Base-by-base conservation (phyloP, 257 asterid species). In the Thymus mandschuricus region DNA sequence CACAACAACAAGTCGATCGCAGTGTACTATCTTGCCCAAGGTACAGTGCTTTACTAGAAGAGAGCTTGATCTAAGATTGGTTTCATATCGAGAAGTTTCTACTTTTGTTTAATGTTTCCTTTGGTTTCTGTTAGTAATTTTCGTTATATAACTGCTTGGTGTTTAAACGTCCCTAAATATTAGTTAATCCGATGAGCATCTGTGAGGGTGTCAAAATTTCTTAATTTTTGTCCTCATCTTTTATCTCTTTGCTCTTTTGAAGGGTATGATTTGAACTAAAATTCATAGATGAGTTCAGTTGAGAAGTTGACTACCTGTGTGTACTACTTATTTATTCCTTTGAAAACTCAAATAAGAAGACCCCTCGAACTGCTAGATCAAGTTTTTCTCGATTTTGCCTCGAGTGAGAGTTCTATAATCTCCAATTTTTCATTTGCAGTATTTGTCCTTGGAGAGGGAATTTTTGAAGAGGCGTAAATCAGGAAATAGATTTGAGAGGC, bases 21-120 rank as follows among this genome's bases (percentile, higher is more conserved):
- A 95, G 44, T 95, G 98, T 79, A 77, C 83, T 45, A 89, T 89
- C 64, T 74, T 92, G 62, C 96, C 97, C 62, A 95, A 95, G 97
- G 98, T 91, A 71, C 64, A 64, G 56, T 72, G 27, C 66, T 59
- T 66, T 66, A 38, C 64, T n/a, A 34, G 65, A 63, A 61, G 40
- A 27, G 65, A 71, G 45, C 64, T 67, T 15, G 34, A 41, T 67
- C 49, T 46, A 34, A 38, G 30, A 13, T 71, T 15, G 49, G 11
- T 75, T 71, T 67, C 66, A 54, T 75, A 45, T 28, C 55, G 50
- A 21, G 35, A 35, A 66, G 30, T 27, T 44, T 46, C 50, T 55
- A 27, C 27, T 2, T 33, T 61, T 45, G 10, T 56, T 62, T 50
- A 46, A 43, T 51, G 71, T 66, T 50, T 66, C 44, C 49, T 45